A percentile compares a stretch with the other conserved stretches of the same genome.
These are phyloP conservation scores for Aegilops sharonensis DNA, from an alignment of 176 grass and related monocot genomes.

Conservation along the genomic window DNA sequence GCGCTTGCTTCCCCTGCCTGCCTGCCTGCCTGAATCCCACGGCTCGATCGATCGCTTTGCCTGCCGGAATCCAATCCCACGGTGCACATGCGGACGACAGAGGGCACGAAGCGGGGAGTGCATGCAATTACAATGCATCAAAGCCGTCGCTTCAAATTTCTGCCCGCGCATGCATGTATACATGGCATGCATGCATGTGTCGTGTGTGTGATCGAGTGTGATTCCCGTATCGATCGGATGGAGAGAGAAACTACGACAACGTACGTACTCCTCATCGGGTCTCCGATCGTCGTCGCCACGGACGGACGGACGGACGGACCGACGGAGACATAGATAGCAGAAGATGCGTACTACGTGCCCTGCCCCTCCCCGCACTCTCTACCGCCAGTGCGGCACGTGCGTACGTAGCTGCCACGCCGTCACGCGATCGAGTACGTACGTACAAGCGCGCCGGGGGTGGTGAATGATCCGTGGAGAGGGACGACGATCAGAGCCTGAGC, in stretches of 20 bases:
- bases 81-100: slow-evolving; percentile 19
- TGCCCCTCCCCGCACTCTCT: neutral
- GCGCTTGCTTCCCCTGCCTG: neutral
- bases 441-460: slow-evolving; percentile 11
- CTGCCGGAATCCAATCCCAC: neutral
- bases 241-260: no score
- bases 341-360: neutral
- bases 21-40: no score
- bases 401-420: slow-evolving; percentile 29
- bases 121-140: neutral
- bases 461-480: slow-evolving; percentile 18
- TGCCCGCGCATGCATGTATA: neutral
- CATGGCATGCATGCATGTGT: no score
- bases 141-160: neutral
- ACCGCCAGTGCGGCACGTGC: slow-evolving; percentile 40
- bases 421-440: neutral
- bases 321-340: no score
- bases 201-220: neutral
- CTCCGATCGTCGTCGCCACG: no score
- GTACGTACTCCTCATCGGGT: no score
- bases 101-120: neutral
- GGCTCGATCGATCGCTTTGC: neutral
- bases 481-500: no score
- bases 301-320: no score
- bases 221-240: neutral